Evolutionary conservation across 108 stramenopile species (phyloP).

Genomic region (Cylindrotheca fusiformis): DNA sequence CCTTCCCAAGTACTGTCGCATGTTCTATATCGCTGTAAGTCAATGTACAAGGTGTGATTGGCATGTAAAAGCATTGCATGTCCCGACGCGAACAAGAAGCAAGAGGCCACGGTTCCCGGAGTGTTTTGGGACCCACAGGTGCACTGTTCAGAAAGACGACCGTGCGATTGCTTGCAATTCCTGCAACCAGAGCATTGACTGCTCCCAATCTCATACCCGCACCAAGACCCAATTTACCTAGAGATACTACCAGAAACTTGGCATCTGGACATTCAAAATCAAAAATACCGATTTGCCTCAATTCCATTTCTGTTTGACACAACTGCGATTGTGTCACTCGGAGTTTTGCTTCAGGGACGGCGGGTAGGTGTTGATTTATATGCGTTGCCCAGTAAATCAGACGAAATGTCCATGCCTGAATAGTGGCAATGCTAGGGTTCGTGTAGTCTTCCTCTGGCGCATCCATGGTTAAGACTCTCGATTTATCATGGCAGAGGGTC

Average conservation of each 20-base stretch:
- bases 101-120: constrained; percentile 27
- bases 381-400: constrained; percentile 37
- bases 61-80: constrained; percentile 46
- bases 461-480: constrained; percentile 14
- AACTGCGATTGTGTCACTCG: constrained; percentile 4
- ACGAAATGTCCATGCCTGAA: constrained; percentile 31
- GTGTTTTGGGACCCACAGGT: constrained; percentile 14
- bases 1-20: constrained; percentile 17
- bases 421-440: background rate
- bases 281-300: constrained; percentile 31
- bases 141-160: constrained; percentile 41
- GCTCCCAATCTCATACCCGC: constrained; percentile 23
- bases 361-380: constrained; percentile 38
- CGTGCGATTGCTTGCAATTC: constrained; percentile 33
- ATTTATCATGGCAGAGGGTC: constrained; percentile 30
- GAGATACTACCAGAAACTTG: constrained; percentile 42
- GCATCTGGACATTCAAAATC: constrained; percentile 51
- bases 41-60: constrained; percentile 33
- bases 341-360: constrained; percentile 29
- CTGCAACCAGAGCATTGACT: constrained; percentile 36
- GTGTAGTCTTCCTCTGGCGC: background rate
- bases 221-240: constrained; percentile 35
- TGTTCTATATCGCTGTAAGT: constrained; percentile 24
- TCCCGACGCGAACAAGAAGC: constrained; percentile 35
- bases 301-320: constrained; percentile 11